Conservation (phyloP, 768 basidiomycete genomes). For the Naganishia friedmannii region DNA sequence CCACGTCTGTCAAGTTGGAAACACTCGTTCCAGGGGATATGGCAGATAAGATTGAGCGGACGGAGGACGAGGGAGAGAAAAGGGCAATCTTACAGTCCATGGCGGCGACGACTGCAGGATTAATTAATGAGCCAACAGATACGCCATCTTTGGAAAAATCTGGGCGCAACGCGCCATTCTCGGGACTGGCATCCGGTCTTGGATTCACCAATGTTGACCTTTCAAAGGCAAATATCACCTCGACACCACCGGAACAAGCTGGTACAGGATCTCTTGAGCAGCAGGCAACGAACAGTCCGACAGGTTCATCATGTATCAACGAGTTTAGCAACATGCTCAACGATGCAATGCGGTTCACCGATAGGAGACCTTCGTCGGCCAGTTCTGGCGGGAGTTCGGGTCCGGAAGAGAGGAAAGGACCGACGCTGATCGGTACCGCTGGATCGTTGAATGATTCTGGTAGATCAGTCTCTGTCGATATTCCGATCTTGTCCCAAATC, state of each 20-base stretch:
- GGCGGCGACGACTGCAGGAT: too few relatives aligned
- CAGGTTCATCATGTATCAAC: slow-evolving; percentile 12
- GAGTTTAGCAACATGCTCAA: slow-evolving; percentile 21
- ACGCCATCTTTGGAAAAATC: neutral
- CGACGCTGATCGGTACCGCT: slow-evolving; percentile 1
- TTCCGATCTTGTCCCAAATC: neutral
- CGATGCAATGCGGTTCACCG: neutral
- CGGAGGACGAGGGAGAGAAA: neutral
- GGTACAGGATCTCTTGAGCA: neutral
- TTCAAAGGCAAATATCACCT: neutral
- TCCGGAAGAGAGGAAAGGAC: slow-evolving; percentile 28
- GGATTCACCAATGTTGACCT: slow-evolving; percentile 14
- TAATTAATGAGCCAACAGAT: too few relatives aligned
- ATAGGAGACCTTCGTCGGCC: neutral
- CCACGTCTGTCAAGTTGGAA: slow-evolving; percentile 15
- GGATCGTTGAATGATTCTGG: slow-evolving; percentile 10
- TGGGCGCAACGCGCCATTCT: neutral
- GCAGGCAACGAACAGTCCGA: neutral
- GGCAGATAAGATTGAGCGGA: slow-evolving; percentile 10
- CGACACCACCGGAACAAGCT: neutral
- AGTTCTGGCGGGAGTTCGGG: slow-evolving; percentile 20
- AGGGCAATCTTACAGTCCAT: neutral
- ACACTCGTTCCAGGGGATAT: slow-evolving; percentile 9
- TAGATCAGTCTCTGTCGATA: neutral
- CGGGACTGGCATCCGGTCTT: neutral